Evolutionary conservation across 495 filamentous ascomycete species (phyloP), one percentile per base, ranked within the genome.

Genomic region (Hypoxylon crocopeplum): DNA sequence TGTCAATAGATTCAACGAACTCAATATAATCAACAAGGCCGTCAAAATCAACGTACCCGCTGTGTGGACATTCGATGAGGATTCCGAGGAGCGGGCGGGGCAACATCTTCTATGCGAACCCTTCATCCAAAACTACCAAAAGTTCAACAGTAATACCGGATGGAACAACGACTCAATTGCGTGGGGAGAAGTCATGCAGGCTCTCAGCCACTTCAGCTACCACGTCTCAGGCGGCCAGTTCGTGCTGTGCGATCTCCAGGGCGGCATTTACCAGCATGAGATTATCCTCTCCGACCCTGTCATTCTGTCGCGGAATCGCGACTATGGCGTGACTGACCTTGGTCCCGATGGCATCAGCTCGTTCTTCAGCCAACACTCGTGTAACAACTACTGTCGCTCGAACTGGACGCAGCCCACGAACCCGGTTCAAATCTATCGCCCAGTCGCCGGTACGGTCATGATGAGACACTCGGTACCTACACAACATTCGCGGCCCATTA

Each of bases 71-170:
- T 69, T 61, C 12, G 19, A n/a, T 2, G 15, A 36, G 1, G 7
- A 57, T 19, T 22, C 2, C 1, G 4, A 8, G 0, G 7, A 19
- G 0, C 51, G 64, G 70, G 62, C 48, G 0, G 66, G 70, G 2
- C n/a, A 32, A 7, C 56, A 49, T 21, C 0, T 0, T 3, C 62
- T 77, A 0, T 8, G 27, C 17, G 74, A 76, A 56, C 71, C 71
- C 1, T 73, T 73, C 52, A 75, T 75, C 25, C 46, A 72, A 5
- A 72, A 74, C 46, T 75, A 70, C 47, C 59, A 69, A 38, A 77
- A 75, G 61, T 77, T 76, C 66, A 76, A 76, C 56, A 77, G 72
- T 58, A 76, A 76, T 47, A 66, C 53, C 1, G 75, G 75, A 16
- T 77, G 74, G 75, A 53, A 5, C 25, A 46, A 69, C 56, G 34